Evolutionary conservation across 306 rosid genomes (phyloP).

Genomic region (Cercis canadensis): DNA sequence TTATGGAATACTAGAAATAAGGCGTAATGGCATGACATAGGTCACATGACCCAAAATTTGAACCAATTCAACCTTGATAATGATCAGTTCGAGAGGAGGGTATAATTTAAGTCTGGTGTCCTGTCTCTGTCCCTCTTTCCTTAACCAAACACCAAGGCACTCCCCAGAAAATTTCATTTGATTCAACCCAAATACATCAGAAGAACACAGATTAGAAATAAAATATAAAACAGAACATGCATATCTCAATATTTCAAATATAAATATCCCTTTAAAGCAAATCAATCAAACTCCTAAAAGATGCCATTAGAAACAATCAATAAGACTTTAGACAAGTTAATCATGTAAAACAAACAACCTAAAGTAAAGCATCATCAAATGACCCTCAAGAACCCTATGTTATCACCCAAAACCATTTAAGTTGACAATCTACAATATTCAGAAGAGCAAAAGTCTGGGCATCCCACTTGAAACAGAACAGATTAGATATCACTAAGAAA

Average conservation of each 20-base stretch:
- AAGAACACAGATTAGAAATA: background rate
- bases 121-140: too few relatives aligned
- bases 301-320: constrained; percentile 7
- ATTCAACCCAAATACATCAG: constrained; percentile 4
- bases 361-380: background rate
- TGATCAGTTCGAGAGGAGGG: too few relatives aligned
- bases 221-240: too few relatives aligned
- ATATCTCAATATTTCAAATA: too few relatives aligned
- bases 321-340: background rate
- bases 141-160: background rate
- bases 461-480: constrained; percentile 18
- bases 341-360: background rate
- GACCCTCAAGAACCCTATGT: constrained; percentile 3
- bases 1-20: too few relatives aligned
- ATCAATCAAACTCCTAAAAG: background rate
- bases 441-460: constrained; percentile 14
- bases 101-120: too few relatives aligned
- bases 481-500: constrained; percentile 1
- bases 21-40: too few relatives aligned
- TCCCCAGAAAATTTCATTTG: background rate
- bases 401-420: constrained; percentile 5
- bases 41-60: too few relatives aligned
- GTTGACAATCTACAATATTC: background rate
- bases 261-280: background rate
- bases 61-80: too few relatives aligned